phyloP scores from a whole-genome alignment of 1,284 basidiomycete species.

The Rhodotorula sp. region DNA sequence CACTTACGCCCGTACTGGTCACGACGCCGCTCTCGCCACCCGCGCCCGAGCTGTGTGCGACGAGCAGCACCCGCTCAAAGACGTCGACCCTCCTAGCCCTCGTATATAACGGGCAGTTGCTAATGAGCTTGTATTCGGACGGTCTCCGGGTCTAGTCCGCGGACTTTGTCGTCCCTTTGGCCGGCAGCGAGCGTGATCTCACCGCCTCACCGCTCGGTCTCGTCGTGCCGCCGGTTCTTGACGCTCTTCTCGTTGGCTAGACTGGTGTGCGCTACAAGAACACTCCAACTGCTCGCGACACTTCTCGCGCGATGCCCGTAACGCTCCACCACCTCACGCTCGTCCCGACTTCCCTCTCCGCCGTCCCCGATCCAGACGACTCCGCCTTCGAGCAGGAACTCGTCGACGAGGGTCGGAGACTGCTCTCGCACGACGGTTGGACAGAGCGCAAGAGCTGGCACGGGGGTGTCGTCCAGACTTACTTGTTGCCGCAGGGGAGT shows the following conservation, averaged over 20 bases:
- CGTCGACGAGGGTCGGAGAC: slow-evolving; percentile 41
- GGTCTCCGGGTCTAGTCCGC: too few relatives aligned
- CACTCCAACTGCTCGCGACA: not conserved
- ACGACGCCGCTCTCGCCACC: too few relatives aligned
- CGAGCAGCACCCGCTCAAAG: not conserved
- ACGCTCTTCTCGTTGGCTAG: not conserved
- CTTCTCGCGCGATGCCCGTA: not conserved
- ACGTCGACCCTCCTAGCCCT: too few relatives aligned
- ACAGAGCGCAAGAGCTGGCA: slow-evolving; percentile 24
- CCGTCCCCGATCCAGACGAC: slow-evolving; percentile 43
- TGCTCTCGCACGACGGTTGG: slow-evolving; percentile 19
- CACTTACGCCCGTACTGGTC: too few relatives aligned
- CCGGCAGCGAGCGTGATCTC: too few relatives aligned
- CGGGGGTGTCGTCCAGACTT: slow-evolving; percentile 30
- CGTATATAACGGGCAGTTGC: too few relatives aligned
- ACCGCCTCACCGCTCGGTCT: too few relatives aligned
- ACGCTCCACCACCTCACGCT: slow-evolving; percentile 20
- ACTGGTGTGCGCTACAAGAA: not conserved
- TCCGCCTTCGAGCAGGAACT: slow-evolving; percentile 42
- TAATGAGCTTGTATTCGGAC: too few relatives aligned
- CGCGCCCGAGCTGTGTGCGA: too few relatives aligned
- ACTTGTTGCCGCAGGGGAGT: slow-evolving; percentile 5
- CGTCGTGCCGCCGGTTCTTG: not conserved
- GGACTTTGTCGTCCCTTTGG: too few relatives aligned
- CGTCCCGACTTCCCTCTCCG: slow-evolving; percentile 28